Evolutionary conservation across 2,329 filamentous ascomycete genomes (phyloP).

Genomic region (Aspergillus tubingensis): DNA sequence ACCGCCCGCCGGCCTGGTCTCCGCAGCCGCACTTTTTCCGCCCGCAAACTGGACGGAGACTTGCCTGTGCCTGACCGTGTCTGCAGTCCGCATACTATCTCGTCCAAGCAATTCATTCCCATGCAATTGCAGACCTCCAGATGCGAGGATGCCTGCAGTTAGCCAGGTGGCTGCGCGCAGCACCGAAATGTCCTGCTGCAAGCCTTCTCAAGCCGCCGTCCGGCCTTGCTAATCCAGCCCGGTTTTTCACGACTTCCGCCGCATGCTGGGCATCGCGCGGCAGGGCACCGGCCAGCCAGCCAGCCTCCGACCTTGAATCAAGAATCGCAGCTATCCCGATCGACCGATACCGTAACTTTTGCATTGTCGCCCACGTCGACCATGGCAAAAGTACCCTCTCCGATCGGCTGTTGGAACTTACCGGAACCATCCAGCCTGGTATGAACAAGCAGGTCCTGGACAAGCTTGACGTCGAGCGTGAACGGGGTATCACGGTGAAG

Average conservation of each 20-base stretch:
- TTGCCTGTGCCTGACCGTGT: not conserved
- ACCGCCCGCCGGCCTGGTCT: conserved; percentile 35
- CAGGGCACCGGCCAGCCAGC: conserved; percentile 25
- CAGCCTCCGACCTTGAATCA: conserved; percentile 57
- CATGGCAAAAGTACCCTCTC: conserved; percentile 97
- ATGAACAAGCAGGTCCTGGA: conserved; percentile 94
- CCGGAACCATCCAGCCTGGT: conserved; percentile 84
- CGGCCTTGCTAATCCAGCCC: conserved; percentile 25
- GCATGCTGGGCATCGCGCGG: conserved; percentile 21
- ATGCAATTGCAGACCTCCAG: conserved; percentile 40
- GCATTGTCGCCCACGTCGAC: conserved; percentile 97
- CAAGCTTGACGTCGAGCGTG: conserved; percentile 93
- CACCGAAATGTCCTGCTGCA: conserved; percentile 34
- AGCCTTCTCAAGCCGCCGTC: conserved; percentile 32
- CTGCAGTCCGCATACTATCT: not conserved
- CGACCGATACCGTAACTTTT: conserved; percentile 79
- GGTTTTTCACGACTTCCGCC: conserved; percentile 37
- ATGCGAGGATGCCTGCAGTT: conserved; percentile 52
- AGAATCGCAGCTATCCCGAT: conserved; percentile 56
- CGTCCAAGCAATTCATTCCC: conserved; percentile 17
- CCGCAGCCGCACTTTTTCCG: conserved; percentile 33
- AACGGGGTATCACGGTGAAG: conserved; percentile 97
- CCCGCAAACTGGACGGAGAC: conserved; percentile 10
- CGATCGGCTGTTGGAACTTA: conserved; percentile 88
- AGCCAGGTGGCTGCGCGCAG: conserved; percentile 49